Base-by-base conservation (phyloP, 805 yeast genomes). In the Saccharomycopsis sp. region DNA sequence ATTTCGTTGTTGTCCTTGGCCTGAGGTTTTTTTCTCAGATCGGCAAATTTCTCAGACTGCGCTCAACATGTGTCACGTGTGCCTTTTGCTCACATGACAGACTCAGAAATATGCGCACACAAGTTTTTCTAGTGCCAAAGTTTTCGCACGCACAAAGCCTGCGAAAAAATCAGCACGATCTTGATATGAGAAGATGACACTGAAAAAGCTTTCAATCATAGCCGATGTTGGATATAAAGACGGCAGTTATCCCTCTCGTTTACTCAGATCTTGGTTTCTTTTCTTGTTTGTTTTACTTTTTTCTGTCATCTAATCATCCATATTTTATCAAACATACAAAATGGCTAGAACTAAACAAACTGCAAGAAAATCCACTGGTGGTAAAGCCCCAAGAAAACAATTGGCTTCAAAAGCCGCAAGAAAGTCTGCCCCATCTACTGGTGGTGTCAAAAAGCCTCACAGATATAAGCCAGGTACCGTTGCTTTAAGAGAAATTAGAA, bases 401-500 rank as follows among this genome's bases (percentile, higher is more conserved):
- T 82, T 88, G 69, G 92, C 94, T 64, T 87, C 94, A 64, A 87
- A 87, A 81, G 92, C 91, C 65, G 94, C 95, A 67, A 83, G 94
- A 79, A 87, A 87, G 77, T 85, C 92, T 52, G 92, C 91, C 60
- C 91, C 91, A 75, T 76, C 87, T 59, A 76, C 83, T 59, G 92
- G 92, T 71, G 94, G 92, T 80, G 92, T 87, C 72, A 87, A 87
- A 86, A 87, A 87, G 79, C 91, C 91, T 65, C 94, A 86, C 83
- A 85, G 95, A 84, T 88, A 87, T 79, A 88, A 87, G 89, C 95
- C 95, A 72, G 95, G 95, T 85, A 87, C 92, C 71, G 92, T 87
- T 72, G 95, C 95, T 69, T 85, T 87, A 73, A 85, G 92, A 83
- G 94, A 87, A 79, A 87, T 87, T 73, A 85, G 94, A 82, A 85